Base-by-base conservation (phyloP, 257 asterid species). In the Primulina tabacum region DNA sequence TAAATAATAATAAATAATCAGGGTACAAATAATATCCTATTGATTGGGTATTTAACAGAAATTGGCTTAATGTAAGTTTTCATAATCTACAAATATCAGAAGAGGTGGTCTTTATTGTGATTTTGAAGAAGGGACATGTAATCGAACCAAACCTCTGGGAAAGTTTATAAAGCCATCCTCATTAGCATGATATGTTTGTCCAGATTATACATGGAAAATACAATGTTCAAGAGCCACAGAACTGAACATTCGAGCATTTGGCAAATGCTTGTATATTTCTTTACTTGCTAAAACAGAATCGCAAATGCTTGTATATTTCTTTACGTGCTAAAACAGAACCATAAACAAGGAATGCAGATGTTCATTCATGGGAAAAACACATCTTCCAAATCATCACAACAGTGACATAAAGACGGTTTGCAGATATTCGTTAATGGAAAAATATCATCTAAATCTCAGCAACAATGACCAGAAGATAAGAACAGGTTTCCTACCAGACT, bases 401-500 rank as follows among this genome's bases (percentile, higher is more conserved):
- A 73, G 14, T 59, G 33, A 18, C 65, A 68, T 9, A 57, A 71
- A 58, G 52, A 47, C 58, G 18, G 55, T 28, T 65, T 16, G 28
- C 37, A 62, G 62, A 75, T 59, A 30, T 38, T 40, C 67, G 61
- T 33, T 29, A 58, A 64, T 26, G 10, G 8, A 56, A 18, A 56
- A 55, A 71, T 0, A 47, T 35, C 57, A 2, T 21, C 21, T 37
- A 43, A 64, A 20, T 38, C 11, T 24, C 7, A 64, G 20, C 7
- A 20, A 55, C 64, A 29, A 63, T 68, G 70, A 72, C 47, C 57
- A 67, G 34, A 59, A 26, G 67, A 71, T 67, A 76, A 79, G 73
- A 60, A 71, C 50, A 28, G 77, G 26, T 53, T 28, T 73, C 89
- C 66, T 91, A 92, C 97, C 95, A 92, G 85, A 70, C 79, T 84